Evolutionary conservation across 2,329 filamentous ascomycete genomes (phyloP).

Genomic region (Alternaria panax): DNA sequence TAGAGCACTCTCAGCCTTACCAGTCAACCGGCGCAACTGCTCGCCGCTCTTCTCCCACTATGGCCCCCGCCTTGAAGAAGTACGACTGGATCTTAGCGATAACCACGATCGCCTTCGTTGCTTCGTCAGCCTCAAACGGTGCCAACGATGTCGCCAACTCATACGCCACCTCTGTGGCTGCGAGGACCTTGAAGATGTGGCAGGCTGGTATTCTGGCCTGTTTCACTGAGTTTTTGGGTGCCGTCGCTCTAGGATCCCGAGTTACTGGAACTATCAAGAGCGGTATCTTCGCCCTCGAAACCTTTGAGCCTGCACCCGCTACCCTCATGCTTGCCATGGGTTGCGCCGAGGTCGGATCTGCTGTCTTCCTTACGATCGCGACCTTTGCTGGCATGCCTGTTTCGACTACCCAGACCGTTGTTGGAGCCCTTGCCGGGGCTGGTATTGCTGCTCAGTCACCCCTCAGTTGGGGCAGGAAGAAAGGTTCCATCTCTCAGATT

Average conservation of each 20-base stretch:
- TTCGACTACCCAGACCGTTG: conserved; percentile 68
- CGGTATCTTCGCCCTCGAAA: conserved; percentile 61
- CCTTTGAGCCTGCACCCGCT: conserved; percentile 58
- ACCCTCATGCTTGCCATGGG: conserved; percentile 67
- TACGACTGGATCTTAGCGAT: conserved; percentile 55
- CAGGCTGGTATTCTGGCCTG: conserved; percentile 60
- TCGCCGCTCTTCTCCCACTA: conserved; percentile 2
- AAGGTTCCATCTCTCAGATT: conserved; percentile 40
- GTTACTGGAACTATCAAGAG: conserved; percentile 69
- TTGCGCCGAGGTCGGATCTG: conserved; percentile 55
- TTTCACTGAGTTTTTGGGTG: conserved; percentile 61
- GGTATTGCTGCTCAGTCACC: conserved; percentile 57
- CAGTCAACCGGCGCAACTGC: conserved; percentile 4
- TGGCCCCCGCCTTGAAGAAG: conserved; percentile 16
- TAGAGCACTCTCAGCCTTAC: background rate
- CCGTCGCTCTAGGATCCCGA: conserved; percentile 60
- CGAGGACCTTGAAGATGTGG: conserved; percentile 60
- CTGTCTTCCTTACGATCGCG: conserved; percentile 58
- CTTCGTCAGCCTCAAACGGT: conserved; percentile 49
- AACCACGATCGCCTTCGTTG: conserved; percentile 48
- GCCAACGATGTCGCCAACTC: conserved; percentile 65
- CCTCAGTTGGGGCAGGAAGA: conserved; percentile 38
- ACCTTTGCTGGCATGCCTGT: conserved; percentile 64
- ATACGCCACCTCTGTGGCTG: conserved; percentile 56
- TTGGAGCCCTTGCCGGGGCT: conserved; percentile 67